Conservation (phyloP, 371 early-diverging fungal species). For the Zychaea mexicana region DNA sequence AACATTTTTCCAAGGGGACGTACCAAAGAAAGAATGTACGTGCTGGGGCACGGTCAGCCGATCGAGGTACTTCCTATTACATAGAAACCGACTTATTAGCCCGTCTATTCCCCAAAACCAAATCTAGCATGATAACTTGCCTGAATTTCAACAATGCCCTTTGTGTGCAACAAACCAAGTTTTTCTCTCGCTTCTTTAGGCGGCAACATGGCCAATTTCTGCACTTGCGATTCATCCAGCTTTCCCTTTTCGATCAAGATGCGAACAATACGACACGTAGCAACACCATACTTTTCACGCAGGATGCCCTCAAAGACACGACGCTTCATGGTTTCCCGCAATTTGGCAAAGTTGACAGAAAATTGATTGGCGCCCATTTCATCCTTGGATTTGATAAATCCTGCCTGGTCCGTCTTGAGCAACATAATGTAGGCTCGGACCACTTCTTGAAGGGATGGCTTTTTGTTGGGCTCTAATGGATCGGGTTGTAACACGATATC, state of each 20-base stretch:
- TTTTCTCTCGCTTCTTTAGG: slow-evolving; percentile 73
- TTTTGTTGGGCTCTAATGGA: slow-evolving; percentile 44
- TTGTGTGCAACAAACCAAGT: slow-evolving; percentile 63
- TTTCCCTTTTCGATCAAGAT: slow-evolving; percentile 79
- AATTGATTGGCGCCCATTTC: slow-evolving; percentile 78
- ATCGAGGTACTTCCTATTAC: slow-evolving; percentile 80
- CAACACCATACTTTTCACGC: slow-evolving; percentile 75
- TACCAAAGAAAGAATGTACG: slow-evolving; percentile 87
- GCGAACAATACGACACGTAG: slow-evolving; percentile 72
- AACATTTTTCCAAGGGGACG: slow-evolving; percentile 67
- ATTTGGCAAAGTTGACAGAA: slow-evolving; percentile 63
- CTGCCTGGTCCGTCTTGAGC: slow-evolving; percentile 63
- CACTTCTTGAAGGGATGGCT: slow-evolving; percentile 47
- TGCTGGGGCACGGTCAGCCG: slow-evolving; percentile 84
- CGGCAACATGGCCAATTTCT: slow-evolving; percentile 79
- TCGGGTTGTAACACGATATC: slow-evolving; percentile 60
- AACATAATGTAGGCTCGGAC: slow-evolving; percentile 69
- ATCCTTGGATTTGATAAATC: slow-evolving; percentile 71
- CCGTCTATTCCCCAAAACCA: too few relatives aligned
- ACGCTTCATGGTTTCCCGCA: slow-evolving; percentile 62
- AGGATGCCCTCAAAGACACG: slow-evolving; percentile 69
- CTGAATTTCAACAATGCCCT: slow-evolving; percentile 80
- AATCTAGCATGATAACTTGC: slow-evolving; percentile 20
- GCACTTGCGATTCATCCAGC: slow-evolving; percentile 83
- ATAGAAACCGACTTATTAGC: background rate